Base-by-base conservation (phyloP, 78 protist genomes). In the Tieghemostelium lacteum region DNA sequence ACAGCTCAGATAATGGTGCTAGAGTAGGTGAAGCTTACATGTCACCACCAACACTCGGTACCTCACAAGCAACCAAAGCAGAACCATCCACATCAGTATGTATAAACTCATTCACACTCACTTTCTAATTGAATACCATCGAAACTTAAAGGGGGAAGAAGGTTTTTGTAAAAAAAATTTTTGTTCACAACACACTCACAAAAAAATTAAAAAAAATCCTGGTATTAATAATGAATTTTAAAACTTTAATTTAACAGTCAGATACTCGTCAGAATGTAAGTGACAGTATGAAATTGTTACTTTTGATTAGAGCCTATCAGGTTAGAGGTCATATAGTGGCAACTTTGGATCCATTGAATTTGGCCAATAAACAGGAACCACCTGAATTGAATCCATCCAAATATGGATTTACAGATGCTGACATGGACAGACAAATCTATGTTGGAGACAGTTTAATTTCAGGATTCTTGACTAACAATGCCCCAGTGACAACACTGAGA, bases 391-490 rank as follows among this genome's bases (percentile, higher is more conserved):
- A 91, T 16, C 78, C 73, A 34, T n/a, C 65, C 37, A 73, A 58
- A 54, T 91, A 91, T 74, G 94, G 89, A 55, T 91, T 91, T 45
- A 62, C 94, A 24, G 94, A 91, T 28, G 92, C 88, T 28, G 94
- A 91, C 65, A 58, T 91, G 72, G 94, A 91, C 55, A 77, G 26
- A 73, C 87, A 74, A 77, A 73, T 91, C 29, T 50, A 31, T 39
- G 80, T 91, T 42, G 87, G 85, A 36, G 89, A 77, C 19, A 87
- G 71, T 50, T 42, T 73, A 2, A 67, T 91, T 19, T 83, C 94
- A 28, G 94, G 94, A 19, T 91, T 83, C 74, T 45, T 91, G 1
- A 58, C 89, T 31, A 70, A 73, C 45, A 72, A 72, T 34, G 77
- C 75, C 26, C 93, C 93, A 64, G 65, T 76, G 39, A 88, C 88